Evolutionary conservation across 2,329 filamentous ascomycete species (phyloP).

Genomic region (Verticillium dahliae): DNA sequence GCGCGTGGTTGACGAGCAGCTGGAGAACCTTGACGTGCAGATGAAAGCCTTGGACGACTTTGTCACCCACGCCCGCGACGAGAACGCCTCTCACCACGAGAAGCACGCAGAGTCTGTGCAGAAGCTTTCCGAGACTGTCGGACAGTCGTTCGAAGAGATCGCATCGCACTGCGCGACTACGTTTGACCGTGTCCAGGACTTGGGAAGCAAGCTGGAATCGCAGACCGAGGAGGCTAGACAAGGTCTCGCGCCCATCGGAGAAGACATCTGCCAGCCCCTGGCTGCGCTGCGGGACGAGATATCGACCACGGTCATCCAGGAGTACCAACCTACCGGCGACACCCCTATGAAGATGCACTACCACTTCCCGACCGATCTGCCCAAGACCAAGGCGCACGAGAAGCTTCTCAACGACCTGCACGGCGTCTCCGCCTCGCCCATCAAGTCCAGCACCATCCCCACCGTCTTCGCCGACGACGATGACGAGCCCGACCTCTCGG

Average conservation of each 20-base stretch:
- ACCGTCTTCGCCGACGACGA: slow-evolving; percentile 36
- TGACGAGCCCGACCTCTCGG: slow-evolving; percentile 9
- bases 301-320: slow-evolving; percentile 55
- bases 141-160: slow-evolving; percentile 66
- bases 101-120: slow-evolving; percentile 62
- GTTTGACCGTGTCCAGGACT: slow-evolving; percentile 58
- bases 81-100: slow-evolving; percentile 73
- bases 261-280: slow-evolving; percentile 62
- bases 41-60: slow-evolving; percentile 89
- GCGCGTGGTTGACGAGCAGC: slow-evolving; percentile 82
- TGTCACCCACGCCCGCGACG: slow-evolving; percentile 70
- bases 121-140: slow-evolving; percentile 59
- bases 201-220: slow-evolving; percentile 61
- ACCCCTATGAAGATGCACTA: slow-evolving; percentile 81
- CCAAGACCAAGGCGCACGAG: slow-evolving; percentile 56
- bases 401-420: slow-evolving; percentile 34
- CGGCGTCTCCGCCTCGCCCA: slow-evolving; percentile 20
- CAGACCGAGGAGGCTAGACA: slow-evolving; percentile 53
- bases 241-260: slow-evolving; percentile 53
- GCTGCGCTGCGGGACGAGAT: slow-evolving; percentile 65
- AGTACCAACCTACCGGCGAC: slow-evolving; percentile 79
- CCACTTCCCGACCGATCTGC: slow-evolving; percentile 71
- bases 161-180: slow-evolving; percentile 63
- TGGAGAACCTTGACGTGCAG: slow-evolving; percentile 78
- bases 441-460: slow-evolving; percentile 8